Evolutionary conservation across 2,329 filamentous ascomycete species (phyloP), one percentile per base, ranked within the genome.

Genomic region (Ambrosiella cleistominuta): DNA sequence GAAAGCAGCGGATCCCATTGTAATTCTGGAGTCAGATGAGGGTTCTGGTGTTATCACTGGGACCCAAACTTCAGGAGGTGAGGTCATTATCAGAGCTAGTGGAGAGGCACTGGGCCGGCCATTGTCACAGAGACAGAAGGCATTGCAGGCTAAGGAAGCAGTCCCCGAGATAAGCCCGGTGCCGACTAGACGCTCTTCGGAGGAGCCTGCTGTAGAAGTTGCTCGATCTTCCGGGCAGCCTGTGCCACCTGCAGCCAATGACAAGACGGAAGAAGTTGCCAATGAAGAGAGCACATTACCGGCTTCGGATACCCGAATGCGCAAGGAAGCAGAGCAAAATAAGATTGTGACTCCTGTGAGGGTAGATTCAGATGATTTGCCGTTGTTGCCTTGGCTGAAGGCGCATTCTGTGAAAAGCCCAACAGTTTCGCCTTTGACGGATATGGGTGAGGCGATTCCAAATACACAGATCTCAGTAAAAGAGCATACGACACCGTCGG

Each of bases 81-180:
- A 51, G 6, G 40, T 40, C 38, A 19, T 54, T 7, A 57, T 57
- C 19, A 49, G 39, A 53, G 53, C 59, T 19, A 56, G 52, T 17
- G 40, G 19, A n/a, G 59, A 56, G 4, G 12, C 13, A 11, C 47
- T 52, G 8, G 56, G 19, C 1, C 15, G 19, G 19, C n/a, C 37
- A 1, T 19, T 49, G 7, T 52, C 56, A 7, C 42, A 57, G 15
- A 38, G 53, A 7, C 52, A 58, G 17, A 42, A 35, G 17, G 56
- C 56, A 3, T 35, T 40, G 17, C 17, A 40, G 3, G 15, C 42
- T 35, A 56, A 58, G n/a, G 59, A 61, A 13, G 19, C 52, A 27
- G 59, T 61, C 12, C 59, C 59, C 12, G 59, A 61, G 15, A 61
- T 56, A 3, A 61, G 59, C 8, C 56, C 53, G 15, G 42, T 37